phyloP scores from a whole-genome alignment of 768 basidiomycete genomes.

The Grammothele lineata region DNA sequence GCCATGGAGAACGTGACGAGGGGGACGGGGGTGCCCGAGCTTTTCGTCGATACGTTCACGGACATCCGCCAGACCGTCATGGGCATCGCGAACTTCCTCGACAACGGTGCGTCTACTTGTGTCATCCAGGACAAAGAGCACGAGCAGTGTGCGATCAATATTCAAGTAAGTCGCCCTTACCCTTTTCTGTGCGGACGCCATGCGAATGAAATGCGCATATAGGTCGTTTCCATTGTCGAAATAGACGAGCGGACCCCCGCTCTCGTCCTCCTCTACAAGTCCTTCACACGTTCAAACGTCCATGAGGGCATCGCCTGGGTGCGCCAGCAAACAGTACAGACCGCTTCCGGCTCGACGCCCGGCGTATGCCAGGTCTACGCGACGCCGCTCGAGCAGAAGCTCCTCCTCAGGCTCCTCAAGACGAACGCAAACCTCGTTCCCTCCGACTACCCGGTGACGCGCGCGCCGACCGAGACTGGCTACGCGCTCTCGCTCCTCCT shows the following conservation, averaged over 20 bases:
- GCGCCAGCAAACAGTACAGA: too few relatives aligned
- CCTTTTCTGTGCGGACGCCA: too few relatives aligned
- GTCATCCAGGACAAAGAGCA: slow-evolving; percentile 9
- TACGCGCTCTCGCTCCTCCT: slow-evolving; percentile 32
- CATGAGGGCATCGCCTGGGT: slow-evolving; percentile 3
- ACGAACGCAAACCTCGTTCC: slow-evolving; percentile 29
- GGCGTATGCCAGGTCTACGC: slow-evolving; percentile 8
- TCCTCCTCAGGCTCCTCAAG: slow-evolving; percentile 29
- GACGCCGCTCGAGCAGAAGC: slow-evolving; percentile 28
- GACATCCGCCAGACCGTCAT: slow-evolving; percentile 15
- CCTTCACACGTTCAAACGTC: not conserved
- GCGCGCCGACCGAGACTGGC: slow-evolving; percentile 20
- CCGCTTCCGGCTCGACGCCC: too few relatives aligned
- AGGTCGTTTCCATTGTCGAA: slow-evolving; percentile 12
- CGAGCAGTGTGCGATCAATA: slow-evolving; percentile 5
- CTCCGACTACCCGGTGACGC: slow-evolving; percentile 20
- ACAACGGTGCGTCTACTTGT: slow-evolving; percentile 4
- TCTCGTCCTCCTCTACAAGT: slow-evolving; percentile 12
- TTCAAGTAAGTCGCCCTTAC: slow-evolving; percentile 2
- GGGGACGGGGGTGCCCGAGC: not conserved
- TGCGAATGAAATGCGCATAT: too few relatives aligned
- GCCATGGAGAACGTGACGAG: not conserved
- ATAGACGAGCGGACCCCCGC: slow-evolving; percentile 12
- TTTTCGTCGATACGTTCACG: slow-evolving; percentile 10
- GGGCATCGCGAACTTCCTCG: slow-evolving; percentile 5